phyloP scores from a whole-genome alignment of 768 basidiomycete species.

The Xerocomellus intermedius region DNA sequence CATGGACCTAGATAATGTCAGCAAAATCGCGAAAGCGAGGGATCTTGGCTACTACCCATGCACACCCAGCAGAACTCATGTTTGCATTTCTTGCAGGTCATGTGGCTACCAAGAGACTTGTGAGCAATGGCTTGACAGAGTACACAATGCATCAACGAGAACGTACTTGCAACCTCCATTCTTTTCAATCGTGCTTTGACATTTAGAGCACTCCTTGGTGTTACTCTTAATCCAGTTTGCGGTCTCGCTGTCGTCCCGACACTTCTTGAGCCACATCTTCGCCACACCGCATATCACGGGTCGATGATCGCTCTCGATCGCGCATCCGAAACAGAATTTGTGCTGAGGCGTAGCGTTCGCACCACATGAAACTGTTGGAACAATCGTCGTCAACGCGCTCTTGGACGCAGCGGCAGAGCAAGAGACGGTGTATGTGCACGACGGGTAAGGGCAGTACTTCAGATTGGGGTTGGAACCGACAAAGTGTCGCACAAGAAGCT shows the following conservation, averaged over 20 bases:
- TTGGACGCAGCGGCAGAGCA: conserved; percentile 81
- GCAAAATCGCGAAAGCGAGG: background rate
- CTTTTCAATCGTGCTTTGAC: conserved; percentile 99
- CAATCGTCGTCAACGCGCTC: conserved; percentile 68
- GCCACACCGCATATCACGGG: conserved; percentile 89
- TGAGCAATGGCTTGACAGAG: conserved; percentile 34
- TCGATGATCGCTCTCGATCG: conserved; percentile 84
- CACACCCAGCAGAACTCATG: conserved; percentile 99
- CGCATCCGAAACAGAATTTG: conserved; percentile 94
- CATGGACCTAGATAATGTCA: conserved; percentile 70
- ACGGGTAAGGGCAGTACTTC: conserved; percentile 94
- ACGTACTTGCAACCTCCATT: conserved; percentile 99
- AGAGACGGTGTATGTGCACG: conserved; percentile 91
- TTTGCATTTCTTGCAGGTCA: conserved; percentile 99
- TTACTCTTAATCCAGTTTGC: conserved; percentile 99
- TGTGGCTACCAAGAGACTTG: conserved; percentile 63
- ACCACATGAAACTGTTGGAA: conserved; percentile 88
- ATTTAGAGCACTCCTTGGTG: conserved; percentile 96
- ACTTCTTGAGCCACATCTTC: conserved; percentile 95
- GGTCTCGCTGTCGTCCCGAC: conserved; percentile 95
- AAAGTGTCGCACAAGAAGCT: conserved; percentile 86
- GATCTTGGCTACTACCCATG: conserved; percentile 64
- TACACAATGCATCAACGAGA: conserved; percentile 65
- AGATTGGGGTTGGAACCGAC: conserved; percentile 80
- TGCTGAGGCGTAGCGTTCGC: conserved; percentile 58